Evolutionary conservation across 108 stramenopile genomes (phyloP), one percentile per base, ranked within the genome.

Genomic region (Nitzschia sp.): DNA sequence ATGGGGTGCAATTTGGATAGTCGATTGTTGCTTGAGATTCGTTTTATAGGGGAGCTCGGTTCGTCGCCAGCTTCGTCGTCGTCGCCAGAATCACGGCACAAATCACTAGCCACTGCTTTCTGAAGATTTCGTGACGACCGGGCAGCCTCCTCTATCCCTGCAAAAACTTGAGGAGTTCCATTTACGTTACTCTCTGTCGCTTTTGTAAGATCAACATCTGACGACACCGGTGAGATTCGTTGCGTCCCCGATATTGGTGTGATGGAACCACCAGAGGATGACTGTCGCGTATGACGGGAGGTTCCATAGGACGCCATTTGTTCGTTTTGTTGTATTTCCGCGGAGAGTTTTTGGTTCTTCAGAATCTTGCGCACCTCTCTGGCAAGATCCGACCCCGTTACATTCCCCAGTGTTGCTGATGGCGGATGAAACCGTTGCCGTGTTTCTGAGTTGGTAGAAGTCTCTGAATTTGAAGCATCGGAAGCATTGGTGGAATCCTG

Each of bases 61-160:
- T 41, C n/a, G n/a, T 39, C 43, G 5, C 20, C 59, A 10, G 24
- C 54, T 37, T 43, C 42, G 10, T 57, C 63, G 15, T 65, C 69
- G 15, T 50, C 62, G 22, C 57, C 65, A 60, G 15, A n/a, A 42
- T 67, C 65, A 6, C 39, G 24, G 10, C 57, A 64, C 2, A 56
- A 57, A 39, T 41, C 76, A 25, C 60, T 67, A 39, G 52, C 38
- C 44, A 74, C 55, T 43, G 67, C 78, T 39, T 66, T 73, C 41
- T 81, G 75, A 24, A 80, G 60, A 55, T 50, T 72, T 20, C 86
- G 37, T 6, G 86, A 84, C 8, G 42, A 63, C 46, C 71, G 73
- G 10, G 86, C 86, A 8, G 76, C 83, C n/a, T 78, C 83, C 70
- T 84, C 83, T 41, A 87, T 82, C 12, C 86, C 86, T 10, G 68